phyloP scores from a whole-genome alignment of 345 rosid genomes.

The Hibiscus tridactylites region DNA sequence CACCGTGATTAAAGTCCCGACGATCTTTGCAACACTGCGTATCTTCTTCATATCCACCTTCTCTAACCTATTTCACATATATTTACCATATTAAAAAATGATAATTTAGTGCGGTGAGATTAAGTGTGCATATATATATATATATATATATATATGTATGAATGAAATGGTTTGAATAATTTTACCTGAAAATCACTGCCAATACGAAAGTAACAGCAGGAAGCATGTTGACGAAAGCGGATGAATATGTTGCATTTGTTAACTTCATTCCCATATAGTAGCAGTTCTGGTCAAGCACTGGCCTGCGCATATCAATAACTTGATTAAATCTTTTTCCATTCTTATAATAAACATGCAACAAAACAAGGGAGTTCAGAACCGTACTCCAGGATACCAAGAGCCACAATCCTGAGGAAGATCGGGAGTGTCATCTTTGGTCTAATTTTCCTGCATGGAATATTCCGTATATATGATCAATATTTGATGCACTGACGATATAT shows the following conservation, averaged over 20 bases:
- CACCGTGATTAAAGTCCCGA: slow-evolving; percentile 69
- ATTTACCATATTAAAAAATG: neutral
- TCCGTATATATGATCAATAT: too few relatives aligned
- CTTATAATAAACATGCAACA: neutral
- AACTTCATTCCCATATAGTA: slow-evolving; percentile 76
- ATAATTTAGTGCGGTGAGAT: neutral
- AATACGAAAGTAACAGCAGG: slow-evolving; percentile 81
- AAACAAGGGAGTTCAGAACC: slow-evolving; percentile 10
- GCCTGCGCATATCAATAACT: slow-evolving; percentile 35
- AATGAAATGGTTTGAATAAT: neutral
- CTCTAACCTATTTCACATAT: slow-evolving; percentile 49
- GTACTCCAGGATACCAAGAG: slow-evolving; percentile 86
- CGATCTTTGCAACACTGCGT: slow-evolving; percentile 60
- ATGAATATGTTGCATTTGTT: slow-evolving; percentile 79
- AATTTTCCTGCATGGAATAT: slow-evolving; percentile 46
- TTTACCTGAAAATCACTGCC: slow-evolving; percentile 80
- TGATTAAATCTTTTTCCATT: too few relatives aligned
- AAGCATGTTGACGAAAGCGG: slow-evolving; percentile 61
- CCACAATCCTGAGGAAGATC: slow-evolving; percentile 58
- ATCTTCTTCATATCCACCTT: slow-evolving; percentile 46
- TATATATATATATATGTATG: neutral
- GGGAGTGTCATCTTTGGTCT: slow-evolving; percentile 88
- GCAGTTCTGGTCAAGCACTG: slow-evolving; percentile 81
- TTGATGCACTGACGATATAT: too few relatives aligned
- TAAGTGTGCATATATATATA: neutral